These are phyloP conservation scores for Volvariella surrecta DNA, from an alignment of 1,284 basidiomycete species.

Conservation along the genomic window DNA sequence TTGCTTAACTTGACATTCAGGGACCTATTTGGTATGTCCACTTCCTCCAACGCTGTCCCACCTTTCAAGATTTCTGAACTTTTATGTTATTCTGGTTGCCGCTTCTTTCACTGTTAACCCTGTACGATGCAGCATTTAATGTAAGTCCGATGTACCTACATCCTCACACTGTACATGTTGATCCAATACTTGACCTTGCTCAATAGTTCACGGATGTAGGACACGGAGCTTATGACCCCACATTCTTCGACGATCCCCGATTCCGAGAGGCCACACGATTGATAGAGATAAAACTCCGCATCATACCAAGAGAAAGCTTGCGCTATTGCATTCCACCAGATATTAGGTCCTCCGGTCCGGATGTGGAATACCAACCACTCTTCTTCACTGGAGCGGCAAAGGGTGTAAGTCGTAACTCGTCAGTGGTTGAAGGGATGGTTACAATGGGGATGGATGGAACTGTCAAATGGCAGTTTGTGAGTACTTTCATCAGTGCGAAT, in stretches of 20 bases:
- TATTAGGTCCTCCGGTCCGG: slow-evolving; percentile 1
- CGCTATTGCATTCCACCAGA: slow-evolving; percentile 16
- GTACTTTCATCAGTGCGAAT: slow-evolving; percentile 15
- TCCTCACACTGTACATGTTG: background rate
- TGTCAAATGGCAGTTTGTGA: slow-evolving; percentile 58
- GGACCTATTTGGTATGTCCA: slow-evolving; percentile 45
- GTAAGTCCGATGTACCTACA: slow-evolving; percentile 25
- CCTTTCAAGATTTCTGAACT: background rate
- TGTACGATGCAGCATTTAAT: slow-evolving; percentile 43
- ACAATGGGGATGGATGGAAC: slow-evolving; percentile 41
- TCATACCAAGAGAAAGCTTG: slow-evolving; percentile 28
- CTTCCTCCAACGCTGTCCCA: background rate
- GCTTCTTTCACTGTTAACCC: background rate
- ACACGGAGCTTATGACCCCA: slow-evolving; percentile 30
- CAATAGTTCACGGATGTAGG: slow-evolving; percentile 28
- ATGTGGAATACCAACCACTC: slow-evolving; percentile 30
- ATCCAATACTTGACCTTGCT: background rate
- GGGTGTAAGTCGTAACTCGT: slow-evolving; percentile 34
- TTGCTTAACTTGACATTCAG: slow-evolving; percentile 20
- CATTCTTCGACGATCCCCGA: slow-evolving; percentile 45
- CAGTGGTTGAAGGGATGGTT: slow-evolving; percentile 47
- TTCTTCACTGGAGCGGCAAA: slow-evolving; percentile 45
- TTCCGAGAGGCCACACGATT: slow-evolving; percentile 58
- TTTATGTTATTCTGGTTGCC: slow-evolving; percentile 2
- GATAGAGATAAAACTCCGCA: slow-evolving; percentile 45